Conservation (phyloP, 768 basidiomycete species). For the Chalciporus chontae region DNA sequence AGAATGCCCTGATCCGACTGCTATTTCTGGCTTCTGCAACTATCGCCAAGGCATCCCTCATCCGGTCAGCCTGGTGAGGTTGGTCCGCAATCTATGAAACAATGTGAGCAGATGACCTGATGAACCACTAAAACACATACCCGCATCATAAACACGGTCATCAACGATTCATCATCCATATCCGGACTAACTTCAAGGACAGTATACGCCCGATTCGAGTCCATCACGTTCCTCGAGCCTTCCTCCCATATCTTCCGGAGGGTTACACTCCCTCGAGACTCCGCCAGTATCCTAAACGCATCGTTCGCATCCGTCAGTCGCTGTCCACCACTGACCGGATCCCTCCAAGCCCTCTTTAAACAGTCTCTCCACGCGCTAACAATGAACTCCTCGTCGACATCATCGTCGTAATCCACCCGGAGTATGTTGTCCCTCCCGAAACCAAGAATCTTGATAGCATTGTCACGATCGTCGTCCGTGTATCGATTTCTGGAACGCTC, state of each 20-base stretch:
- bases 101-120: slow-evolving; percentile 6
- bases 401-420: slow-evolving; percentile 65
- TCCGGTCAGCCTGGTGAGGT: slow-evolving; percentile 60
- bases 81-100: slow-evolving; percentile 62
- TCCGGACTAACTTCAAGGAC: slow-evolving; percentile 66
- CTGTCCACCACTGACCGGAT: slow-evolving; percentile 40
- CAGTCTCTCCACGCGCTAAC: slow-evolving; percentile 65
- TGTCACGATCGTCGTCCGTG: slow-evolving; percentile 49
- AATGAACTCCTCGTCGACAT: slow-evolving; percentile 67
- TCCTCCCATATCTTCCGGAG: slow-evolving; percentile 51
- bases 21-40: slow-evolving; percentile 78
- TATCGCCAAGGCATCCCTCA: slow-evolving; percentile 67
- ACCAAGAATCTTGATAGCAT: slow-evolving; percentile 52
- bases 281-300: slow-evolving; percentile 66
- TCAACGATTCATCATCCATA: slow-evolving; percentile 75
- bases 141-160: slow-evolving; percentile 68
- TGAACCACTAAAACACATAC: slow-evolving; percentile 36
- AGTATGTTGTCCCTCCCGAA: slow-evolving; percentile 61
- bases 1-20: slow-evolving; percentile 60
- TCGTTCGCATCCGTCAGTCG: slow-evolving; percentile 57
- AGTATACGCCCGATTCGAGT: slow-evolving; percentile 65
- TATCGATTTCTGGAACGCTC: slow-evolving; percentile 68
- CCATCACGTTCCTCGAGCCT: slow-evolving; percentile 57
- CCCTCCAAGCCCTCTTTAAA: slow-evolving; percentile 54
- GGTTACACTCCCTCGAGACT: slow-evolving; percentile 50